Conservation (phyloP, 2,329 filamentous ascomycete species). For the Colletotrichum orbiculare region DNA sequence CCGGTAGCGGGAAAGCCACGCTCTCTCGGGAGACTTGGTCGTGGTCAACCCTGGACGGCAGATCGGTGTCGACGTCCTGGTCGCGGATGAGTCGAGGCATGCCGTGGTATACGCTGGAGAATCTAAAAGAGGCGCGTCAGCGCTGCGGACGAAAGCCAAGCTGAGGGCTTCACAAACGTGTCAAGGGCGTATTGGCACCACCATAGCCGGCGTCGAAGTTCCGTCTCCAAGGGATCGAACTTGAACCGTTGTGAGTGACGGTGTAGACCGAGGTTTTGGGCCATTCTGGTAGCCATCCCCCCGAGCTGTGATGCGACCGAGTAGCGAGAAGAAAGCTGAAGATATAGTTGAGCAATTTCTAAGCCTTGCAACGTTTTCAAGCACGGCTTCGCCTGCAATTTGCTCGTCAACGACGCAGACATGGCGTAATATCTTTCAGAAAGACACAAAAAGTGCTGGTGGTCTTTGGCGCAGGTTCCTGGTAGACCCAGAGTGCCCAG, state of each 20-base stretch:
- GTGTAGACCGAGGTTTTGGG: conserved; percentile 41
- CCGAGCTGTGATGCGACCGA: conserved; percentile 39
- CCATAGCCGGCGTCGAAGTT: conserved; percentile 41
- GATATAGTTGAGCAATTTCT: conserved; percentile 40
- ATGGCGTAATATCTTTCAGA: conserved; percentile 40
- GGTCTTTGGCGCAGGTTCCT: conserved; percentile 26
- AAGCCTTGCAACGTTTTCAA: conserved; percentile 40
- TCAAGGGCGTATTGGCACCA: conserved; percentile 44
- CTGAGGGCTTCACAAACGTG: conserved; percentile 28
- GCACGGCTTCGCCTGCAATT: conserved; percentile 36
- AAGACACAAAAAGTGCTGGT: conserved; percentile 39
- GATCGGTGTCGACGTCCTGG: conserved; percentile 42
- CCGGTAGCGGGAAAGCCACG: conserved; percentile 41
- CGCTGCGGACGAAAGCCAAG: not conserved
- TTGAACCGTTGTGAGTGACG: conserved; percentile 42
- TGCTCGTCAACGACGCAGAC: conserved; percentile 34
- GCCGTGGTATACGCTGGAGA: conserved; percentile 42
- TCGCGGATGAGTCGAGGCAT: conserved; percentile 43
- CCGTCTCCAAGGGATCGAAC: conserved; percentile 42
- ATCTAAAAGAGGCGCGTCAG: conserved; percentile 28
- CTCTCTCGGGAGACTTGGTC: conserved; percentile 40
- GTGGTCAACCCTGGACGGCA: conserved; percentile 41
- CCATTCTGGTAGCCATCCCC: conserved; percentile 40
- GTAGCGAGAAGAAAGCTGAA: conserved; percentile 40
- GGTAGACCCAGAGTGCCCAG: conserved; percentile 37